Conservation (phyloP, 345 rosid species). For the Ceriops tagal region DNA sequence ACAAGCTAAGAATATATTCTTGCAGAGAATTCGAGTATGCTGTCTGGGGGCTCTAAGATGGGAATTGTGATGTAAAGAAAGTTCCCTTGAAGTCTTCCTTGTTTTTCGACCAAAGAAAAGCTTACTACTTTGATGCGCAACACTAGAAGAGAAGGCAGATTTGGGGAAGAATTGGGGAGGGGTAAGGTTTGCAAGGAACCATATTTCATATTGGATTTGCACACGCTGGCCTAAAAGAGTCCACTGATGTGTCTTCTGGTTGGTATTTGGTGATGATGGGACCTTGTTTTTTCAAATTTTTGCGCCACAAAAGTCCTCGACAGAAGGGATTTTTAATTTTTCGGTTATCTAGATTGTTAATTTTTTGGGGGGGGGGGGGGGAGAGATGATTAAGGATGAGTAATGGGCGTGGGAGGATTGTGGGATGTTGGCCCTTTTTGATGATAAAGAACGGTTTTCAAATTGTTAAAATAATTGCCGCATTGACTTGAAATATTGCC, state of each 20-base stretch:
- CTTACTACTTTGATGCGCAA: neutral
- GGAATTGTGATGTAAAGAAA: slow-evolving; percentile 1
- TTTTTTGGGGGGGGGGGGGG: neutral
- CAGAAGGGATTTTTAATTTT: slow-evolving; percentile 7
- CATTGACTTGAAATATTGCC: neutral
- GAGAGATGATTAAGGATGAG: neutral
- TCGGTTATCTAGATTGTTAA: neutral
- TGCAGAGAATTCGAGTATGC: slow-evolving; percentile 11
- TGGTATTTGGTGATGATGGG: slow-evolving; percentile 26
- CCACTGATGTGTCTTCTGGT: slow-evolving; percentile 11
- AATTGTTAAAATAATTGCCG: neutral
- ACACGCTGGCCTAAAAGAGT: slow-evolving; percentile 4
- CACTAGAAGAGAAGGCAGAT: neutral
- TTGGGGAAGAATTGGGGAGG: slow-evolving; percentile 7
- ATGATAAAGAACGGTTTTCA: neutral
- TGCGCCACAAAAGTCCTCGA: slow-evolving; percentile 15
- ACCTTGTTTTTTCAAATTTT: slow-evolving; percentile 18
- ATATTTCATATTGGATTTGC: neutral
- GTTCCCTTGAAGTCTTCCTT: slow-evolving; percentile 1
- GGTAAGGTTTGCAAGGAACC: slow-evolving; percentile 7
- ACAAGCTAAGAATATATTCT: slow-evolving; percentile 24
- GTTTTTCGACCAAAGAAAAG: slow-evolving; percentile 1
- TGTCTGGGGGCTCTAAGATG: slow-evolving; percentile 11
- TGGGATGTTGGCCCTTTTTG: neutral
- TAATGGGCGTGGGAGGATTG: neutral